Evolutionary conservation across 2,329 filamentous ascomycete genomes (phyloP), one percentile per base, ranked within the genome.

Genomic region (Clonostachys rhizophaga): DNA sequence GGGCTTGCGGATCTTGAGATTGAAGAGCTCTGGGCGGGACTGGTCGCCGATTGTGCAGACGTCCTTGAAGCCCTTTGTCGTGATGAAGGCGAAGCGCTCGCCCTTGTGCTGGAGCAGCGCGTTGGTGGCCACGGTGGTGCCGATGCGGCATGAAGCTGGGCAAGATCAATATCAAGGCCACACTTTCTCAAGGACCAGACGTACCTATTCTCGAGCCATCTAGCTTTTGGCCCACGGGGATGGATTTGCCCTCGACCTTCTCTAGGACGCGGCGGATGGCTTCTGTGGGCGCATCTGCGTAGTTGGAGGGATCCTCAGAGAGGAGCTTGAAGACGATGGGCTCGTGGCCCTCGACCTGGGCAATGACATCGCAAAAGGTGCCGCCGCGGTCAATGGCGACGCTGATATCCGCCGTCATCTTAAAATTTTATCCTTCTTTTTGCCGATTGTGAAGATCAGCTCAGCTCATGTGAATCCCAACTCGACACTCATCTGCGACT

Each of bases 61-160:
- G 57, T 90, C 86, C 52, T 81, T 80, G 68, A 89, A 89, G 0
- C 86, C 86, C 48, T 81, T 83, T 2, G 84, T 89, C 0, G 86
- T 83, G 3, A 90, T 73, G 56, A 90, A 74, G 0, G 84, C 86
- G 53, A 87, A 84, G 39, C 76, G 75, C 55, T 88, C 84, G 20
- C 86, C 86, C 60, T 89, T 89, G 39, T 86, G 69, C 59, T 90
- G 86, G 2, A 90, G 67, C n/a, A 90, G 66, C 2, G 86, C 86
- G 61, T 89, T 89, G 0, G 86, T 90, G 2, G 86, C 86, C 3
- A 90, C 86, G 0, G 86, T 89, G 1, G 86, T 90, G n/a, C 86
- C 86, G 81, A 86, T 86, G 24, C 83, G 78, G 59, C 24, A 30
- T 30, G 24, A 30, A 30, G 24, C 24, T 30, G 24, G 24, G 9